Conservation (phyloP, 441 rosid species). For the Melastoma candidum region DNA sequence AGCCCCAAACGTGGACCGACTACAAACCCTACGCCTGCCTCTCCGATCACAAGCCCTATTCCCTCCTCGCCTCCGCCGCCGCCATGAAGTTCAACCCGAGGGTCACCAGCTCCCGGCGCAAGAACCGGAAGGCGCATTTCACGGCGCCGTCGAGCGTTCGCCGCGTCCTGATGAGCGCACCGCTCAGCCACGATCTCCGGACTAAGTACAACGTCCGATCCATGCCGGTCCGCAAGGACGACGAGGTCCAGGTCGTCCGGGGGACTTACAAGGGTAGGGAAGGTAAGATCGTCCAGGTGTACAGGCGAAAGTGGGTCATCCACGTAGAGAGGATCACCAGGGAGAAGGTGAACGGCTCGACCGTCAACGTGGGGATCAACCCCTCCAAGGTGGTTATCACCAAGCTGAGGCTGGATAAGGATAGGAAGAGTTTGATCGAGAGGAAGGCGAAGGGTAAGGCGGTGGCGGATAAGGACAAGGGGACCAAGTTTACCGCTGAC, state of each 20-base stretch:
- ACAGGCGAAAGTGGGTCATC: constrained; percentile 80
- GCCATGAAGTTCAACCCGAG: constrained; percentile 76
- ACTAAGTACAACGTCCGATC: constrained; percentile 72
- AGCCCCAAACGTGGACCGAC: too few species aligned
- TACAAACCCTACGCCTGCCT: background rate
- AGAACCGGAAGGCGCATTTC: constrained; percentile 82
- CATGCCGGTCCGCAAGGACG: constrained; percentile 76
- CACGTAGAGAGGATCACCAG: constrained; percentile 80
- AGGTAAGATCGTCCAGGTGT: constrained; percentile 75
- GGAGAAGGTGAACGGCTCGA: constrained; percentile 76
- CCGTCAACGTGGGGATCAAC: constrained; percentile 67
- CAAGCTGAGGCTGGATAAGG: constrained; percentile 78
- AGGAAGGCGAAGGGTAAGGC: constrained; percentile 81
- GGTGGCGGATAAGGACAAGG: constrained; percentile 73
- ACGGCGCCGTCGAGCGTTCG: constrained; percentile 63
- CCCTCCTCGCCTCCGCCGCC: constrained; percentile 6
- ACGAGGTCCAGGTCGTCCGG: constrained; percentile 71
- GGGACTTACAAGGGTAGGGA: constrained; percentile 78
- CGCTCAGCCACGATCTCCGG: constrained; percentile 60
- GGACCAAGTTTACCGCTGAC: constrained; percentile 66
- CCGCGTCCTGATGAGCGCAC: constrained; percentile 65
- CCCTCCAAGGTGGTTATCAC: constrained; percentile 70
- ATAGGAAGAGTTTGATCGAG: constrained; percentile 56
- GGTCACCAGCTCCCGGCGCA: constrained; percentile 67
- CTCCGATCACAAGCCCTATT: constrained; percentile 5